Conservation (phyloP, 306 rosid genomes). For the Delonix regia region DNA sequence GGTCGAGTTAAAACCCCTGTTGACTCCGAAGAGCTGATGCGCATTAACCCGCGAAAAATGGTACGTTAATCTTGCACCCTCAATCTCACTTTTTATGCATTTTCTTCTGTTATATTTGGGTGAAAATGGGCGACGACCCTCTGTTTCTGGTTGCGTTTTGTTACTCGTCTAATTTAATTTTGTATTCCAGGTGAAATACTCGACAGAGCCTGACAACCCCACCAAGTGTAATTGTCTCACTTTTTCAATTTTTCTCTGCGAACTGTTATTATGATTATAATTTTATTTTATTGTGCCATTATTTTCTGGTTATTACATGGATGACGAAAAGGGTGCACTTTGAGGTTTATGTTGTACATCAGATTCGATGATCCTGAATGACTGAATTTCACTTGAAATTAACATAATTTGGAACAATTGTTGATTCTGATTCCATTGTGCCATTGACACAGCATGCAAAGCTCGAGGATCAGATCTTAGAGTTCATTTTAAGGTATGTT, state of each 20-base stretch:
- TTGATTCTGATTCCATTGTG: slow-evolving; percentile 1
- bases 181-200: slow-evolving; percentile 63
- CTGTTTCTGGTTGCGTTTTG: background rate
- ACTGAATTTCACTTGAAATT: background rate
- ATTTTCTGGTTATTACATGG: background rate
- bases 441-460: slow-evolving; percentile 60
- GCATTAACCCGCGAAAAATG: background rate
- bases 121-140: background rate
- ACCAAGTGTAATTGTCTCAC: slow-evolving; percentile 50
- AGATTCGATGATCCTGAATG: background rate
- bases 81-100: background rate
- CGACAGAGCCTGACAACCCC: slow-evolving; percentile 66
- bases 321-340: background rate
- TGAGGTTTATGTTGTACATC: background rate
- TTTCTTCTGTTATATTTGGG: background rate
- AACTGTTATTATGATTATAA: background rate
- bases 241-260: background rate
- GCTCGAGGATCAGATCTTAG: slow-evolving; percentile 68
- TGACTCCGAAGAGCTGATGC: background rate
- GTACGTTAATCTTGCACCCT: background rate
- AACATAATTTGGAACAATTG: background rate
- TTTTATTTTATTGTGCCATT: background rate
- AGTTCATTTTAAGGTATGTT: slow-evolving; percentile 68
- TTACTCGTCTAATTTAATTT: background rate
- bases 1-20: background rate